Percentiles rank a stretch among this genome's conserved stretches.
phyloP scores from a whole-genome alignment of 805 yeast genomes.

The Candida broadrunensis region DNA sequence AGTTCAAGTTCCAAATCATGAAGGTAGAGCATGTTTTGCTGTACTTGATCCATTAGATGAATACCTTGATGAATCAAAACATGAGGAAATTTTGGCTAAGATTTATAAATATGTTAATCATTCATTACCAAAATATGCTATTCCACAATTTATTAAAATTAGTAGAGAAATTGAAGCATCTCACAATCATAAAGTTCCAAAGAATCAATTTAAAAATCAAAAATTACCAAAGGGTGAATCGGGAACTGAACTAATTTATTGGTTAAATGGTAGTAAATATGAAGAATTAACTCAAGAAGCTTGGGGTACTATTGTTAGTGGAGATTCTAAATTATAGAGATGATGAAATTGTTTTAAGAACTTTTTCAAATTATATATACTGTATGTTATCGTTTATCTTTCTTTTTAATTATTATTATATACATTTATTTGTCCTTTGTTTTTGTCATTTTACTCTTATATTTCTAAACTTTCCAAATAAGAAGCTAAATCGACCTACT shows the following conservation, averaged over 20 bases:
- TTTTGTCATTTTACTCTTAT: too few relatives aligned
- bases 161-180: slow-evolving; percentile 59
- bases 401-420: too few relatives aligned
- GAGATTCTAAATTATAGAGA: slow-evolving; percentile 34
- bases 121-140: slow-evolving; percentile 76
- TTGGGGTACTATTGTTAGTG: slow-evolving; percentile 47
- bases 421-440: too few relatives aligned
- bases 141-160: slow-evolving; percentile 79
- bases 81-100: slow-evolving; percentile 29
- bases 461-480: too few relatives aligned
- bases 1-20: slow-evolving; percentile 77
- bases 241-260: slow-evolving; percentile 63
- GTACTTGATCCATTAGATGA: slow-evolving; percentile 56
- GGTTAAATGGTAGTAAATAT: slow-evolving; percentile 61
- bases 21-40: slow-evolving; percentile 93
- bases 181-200: slow-evolving; percentile 81
- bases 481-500: too few relatives aligned
- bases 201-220: slow-evolving; percentile 65
- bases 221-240: slow-evolving; percentile 63
- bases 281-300: slow-evolving; percentile 51
- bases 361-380: too few relatives aligned
- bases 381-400: too few relatives aligned
- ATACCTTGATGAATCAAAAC: slow-evolving; percentile 22
- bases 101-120: slow-evolving; percentile 25
- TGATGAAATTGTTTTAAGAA: too few relatives aligned